phyloP scores from a whole-genome alignment of 2,329 filamentous ascomycete species.

The Aspergillus hortae region DNA sequence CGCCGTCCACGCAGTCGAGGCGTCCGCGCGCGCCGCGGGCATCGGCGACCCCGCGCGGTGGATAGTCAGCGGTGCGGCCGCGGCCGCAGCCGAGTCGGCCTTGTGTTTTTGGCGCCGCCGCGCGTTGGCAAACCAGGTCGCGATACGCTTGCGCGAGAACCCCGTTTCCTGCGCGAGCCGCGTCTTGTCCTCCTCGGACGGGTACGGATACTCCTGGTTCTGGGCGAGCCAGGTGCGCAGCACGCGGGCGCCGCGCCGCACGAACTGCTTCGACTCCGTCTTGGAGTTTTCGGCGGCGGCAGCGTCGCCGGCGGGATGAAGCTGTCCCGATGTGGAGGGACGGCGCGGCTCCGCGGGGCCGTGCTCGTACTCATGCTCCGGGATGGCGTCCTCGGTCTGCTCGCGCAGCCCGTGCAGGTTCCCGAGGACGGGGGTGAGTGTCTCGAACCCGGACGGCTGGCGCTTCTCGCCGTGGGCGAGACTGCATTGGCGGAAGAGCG shows the following conservation, averaged over 20 bases:
- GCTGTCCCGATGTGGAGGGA: no score
- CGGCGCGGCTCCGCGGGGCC: no score
- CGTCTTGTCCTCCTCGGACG: constrained; percentile 46
- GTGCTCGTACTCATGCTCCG: neutral
- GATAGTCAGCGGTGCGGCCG: constrained; percentile 12
- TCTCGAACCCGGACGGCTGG: constrained; percentile 46
- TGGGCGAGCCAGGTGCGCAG: constrained; percentile 47
- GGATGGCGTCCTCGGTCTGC: constrained; percentile 20
- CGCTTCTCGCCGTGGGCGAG: constrained; percentile 46
- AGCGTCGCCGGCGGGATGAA: no score
- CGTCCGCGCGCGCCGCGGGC: constrained; percentile 20
- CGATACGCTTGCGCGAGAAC: constrained; percentile 44
- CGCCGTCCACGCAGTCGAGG: constrained; percentile 22
- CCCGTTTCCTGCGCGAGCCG: constrained; percentile 43
- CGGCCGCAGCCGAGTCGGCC: constrained; percentile 6
- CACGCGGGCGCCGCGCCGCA: constrained; percentile 44
- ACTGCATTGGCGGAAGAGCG: constrained; percentile 50
- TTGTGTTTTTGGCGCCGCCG: constrained; percentile 46
- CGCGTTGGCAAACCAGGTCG: constrained; percentile 53
- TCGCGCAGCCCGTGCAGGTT: constrained; percentile 50
- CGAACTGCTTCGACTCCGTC: constrained; percentile 36
- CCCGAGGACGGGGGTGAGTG: constrained; percentile 45
- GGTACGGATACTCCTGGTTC: constrained; percentile 49
- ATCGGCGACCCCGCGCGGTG: constrained; percentile 45
- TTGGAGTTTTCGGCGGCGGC: constrained; percentile 9